A percentile compares a stretch with the other conserved stretches of the same genome.
These are phyloP conservation scores for Herpetomonas tarakana DNA, from an alignment of 208 protist species.

Conservation along the genomic window DNA sequence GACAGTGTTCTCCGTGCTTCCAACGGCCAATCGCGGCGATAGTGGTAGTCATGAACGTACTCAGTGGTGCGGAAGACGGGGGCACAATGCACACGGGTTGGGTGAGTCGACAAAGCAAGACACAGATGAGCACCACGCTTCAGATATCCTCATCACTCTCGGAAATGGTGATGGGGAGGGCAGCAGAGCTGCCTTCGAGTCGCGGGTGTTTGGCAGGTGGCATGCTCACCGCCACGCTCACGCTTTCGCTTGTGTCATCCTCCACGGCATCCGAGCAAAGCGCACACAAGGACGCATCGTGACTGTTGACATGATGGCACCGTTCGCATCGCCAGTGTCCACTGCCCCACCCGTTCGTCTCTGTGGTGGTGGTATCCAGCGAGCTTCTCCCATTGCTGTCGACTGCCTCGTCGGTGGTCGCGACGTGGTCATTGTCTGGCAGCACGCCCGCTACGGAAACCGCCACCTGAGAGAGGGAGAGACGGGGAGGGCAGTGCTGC, in stretches of 20 bases:
- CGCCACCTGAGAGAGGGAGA: background rate
- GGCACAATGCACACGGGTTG: too few relatives aligned
- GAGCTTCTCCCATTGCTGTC: background rate
- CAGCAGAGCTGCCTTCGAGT: conserved; percentile 1
- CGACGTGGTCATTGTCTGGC: background rate
- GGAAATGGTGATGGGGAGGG: background rate
- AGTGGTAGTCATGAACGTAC: too few relatives aligned
- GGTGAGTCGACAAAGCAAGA: too few relatives aligned
- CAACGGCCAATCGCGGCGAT: too few relatives aligned
- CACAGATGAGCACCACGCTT: too few relatives aligned
- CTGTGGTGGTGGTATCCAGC: too few relatives aligned
- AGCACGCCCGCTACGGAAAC: background rate
- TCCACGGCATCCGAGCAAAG: conserved; percentile 9
- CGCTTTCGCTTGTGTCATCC: background rate
- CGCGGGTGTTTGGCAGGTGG: background rate
- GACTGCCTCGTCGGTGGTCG: background rate
- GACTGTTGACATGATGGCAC: conserved; percentile 27
- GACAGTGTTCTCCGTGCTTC: too few relatives aligned
- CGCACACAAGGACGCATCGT: background rate
- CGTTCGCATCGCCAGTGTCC: conserved; percentile 31
- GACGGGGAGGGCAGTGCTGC: too few relatives aligned
- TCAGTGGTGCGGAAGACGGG: too few relatives aligned
- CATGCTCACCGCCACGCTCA: background rate
- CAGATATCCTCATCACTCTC: background rate
- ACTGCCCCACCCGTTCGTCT: background rate